Conservation (phyloP, 805 yeast species). For the Saccharomycopsis babjevae region DNA sequence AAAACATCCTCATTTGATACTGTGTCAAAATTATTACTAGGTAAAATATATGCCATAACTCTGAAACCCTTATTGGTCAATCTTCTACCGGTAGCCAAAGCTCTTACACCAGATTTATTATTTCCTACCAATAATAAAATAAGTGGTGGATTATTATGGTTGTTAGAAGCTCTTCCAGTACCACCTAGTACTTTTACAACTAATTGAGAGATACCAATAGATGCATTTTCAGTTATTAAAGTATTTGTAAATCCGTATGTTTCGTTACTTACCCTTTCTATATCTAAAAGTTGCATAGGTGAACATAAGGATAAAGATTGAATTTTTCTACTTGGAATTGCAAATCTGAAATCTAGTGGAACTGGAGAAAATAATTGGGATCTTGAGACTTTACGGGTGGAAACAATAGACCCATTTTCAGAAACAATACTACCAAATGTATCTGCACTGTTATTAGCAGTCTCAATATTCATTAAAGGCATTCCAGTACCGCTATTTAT, state of each 20-base stretch:
- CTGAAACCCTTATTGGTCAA: conserved; percentile 64
- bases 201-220: conserved; percentile 51
- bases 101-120: conserved; percentile 62
- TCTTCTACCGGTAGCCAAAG: conserved; percentile 71
- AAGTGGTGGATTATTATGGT: conserved; percentile 73
- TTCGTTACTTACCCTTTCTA: conserved; percentile 51
- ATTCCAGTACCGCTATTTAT: not conserved
- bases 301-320: conserved; percentile 47
- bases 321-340: conserved; percentile 16
- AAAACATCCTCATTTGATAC: conserved; percentile 15
- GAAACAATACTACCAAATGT: not conserved
- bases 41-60: conserved; percentile 39
- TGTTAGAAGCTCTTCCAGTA: conserved; percentile 45
- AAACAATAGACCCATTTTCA: not conserved
- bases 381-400: not conserved
- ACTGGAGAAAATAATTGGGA: conserved; percentile 13
- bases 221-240: conserved; percentile 53
- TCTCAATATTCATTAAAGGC: not conserved
- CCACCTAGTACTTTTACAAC: conserved; percentile 63
- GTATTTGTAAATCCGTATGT: conserved; percentile 40
- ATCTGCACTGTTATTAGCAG: not conserved
- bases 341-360: conserved; percentile 10
- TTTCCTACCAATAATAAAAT: conserved; percentile 66
- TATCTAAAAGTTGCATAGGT: conserved; percentile 69
- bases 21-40: conserved; percentile 11